These are phyloP conservation scores for Ogataea polymorpha DNA, from an alignment of 805 yeast genomes.

Conservation along the genomic window DNA sequence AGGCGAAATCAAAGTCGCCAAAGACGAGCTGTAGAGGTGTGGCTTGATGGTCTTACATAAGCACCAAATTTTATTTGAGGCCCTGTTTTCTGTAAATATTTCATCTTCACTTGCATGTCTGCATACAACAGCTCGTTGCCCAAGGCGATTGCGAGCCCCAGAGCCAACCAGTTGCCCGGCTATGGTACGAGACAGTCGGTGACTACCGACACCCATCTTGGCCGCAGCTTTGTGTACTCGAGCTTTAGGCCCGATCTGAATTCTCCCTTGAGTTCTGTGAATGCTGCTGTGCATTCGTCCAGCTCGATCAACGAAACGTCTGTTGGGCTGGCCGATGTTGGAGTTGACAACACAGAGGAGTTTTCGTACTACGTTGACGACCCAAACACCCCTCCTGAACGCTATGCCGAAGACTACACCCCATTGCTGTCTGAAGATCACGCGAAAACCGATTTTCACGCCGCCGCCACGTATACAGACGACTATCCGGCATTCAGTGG, in stretches of 20 bases:
- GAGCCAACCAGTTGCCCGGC: conserved; percentile 7
- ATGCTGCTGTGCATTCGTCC: conserved; percentile 48
- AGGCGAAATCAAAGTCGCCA: conserved; percentile 56
- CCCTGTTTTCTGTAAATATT: background rate
- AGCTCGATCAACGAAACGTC: conserved; percentile 54
- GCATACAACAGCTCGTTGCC: conserved; percentile 21
- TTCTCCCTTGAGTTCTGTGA: conserved; percentile 17
- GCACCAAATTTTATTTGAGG: background rate
- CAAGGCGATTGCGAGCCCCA: conserved; percentile 18
- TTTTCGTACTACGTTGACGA: conserved; percentile 1
- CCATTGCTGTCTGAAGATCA: conserved; percentile 4
- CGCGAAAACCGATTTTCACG: conserved; percentile 1
- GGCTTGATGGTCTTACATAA: conserved; percentile 4
- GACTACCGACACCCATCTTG: conserved; percentile 33
- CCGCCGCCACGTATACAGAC: background rate
- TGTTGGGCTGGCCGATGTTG: conserved; percentile 54
- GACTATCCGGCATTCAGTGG: background rate
- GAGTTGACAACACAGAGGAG: conserved; percentile 34
- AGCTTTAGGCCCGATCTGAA: conserved; percentile 28
- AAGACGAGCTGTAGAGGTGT: conserved; percentile 16
- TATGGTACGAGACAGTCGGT: conserved; percentile 20
- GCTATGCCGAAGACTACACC: conserved; percentile 4
- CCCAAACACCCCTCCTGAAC: conserved; percentile 3
- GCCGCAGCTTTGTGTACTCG: conserved; percentile 39
- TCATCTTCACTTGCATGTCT: conserved; percentile 5